Conservation (phyloP, 2,329 filamentous ascomycete species). For the Coniochaeta hoffmannii region DNA sequence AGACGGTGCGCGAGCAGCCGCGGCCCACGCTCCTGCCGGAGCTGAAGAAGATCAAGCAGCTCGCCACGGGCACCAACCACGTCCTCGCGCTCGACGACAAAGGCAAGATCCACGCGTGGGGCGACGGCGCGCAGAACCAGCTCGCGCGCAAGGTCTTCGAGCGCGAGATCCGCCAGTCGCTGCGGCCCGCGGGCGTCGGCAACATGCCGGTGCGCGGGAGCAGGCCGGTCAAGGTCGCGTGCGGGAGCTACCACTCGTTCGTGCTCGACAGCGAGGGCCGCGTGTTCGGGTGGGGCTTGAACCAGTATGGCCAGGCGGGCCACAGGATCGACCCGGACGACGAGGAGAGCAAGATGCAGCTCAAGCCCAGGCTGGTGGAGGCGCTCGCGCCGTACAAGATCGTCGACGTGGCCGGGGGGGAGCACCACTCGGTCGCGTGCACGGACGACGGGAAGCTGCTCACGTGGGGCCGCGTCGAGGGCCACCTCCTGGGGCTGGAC, state of each 20-base stretch:
- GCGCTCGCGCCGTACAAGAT: constrained; percentile 59
- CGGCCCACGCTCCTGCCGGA: constrained; percentile 48
- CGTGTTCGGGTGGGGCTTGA: constrained; percentile 78
- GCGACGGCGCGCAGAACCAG: constrained; percentile 61
- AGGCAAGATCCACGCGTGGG: constrained; percentile 63
- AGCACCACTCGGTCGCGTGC: constrained; percentile 66
- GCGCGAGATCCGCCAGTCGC: constrained; percentile 33
- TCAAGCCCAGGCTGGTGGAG: constrained; percentile 61
- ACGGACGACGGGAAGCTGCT: constrained; percentile 49
- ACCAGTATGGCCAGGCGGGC: constrained; percentile 79
- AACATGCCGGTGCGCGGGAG: constrained; percentile 35
- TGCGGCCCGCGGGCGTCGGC: constrained; percentile 25
- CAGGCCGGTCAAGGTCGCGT: constrained; percentile 57
- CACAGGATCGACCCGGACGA: constrained; percentile 46
- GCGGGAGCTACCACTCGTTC: constrained; percentile 75
- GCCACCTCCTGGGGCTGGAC: constrained; percentile 50
- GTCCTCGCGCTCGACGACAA: constrained; percentile 59
- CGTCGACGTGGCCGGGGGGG: constrained; percentile 56
- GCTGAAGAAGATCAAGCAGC: constrained; percentile 58
- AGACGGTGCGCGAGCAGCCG: constrained; percentile 28
- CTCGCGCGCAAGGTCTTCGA: constrained; percentile 55
- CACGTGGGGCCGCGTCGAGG: constrained; percentile 52
- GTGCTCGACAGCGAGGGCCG: constrained; percentile 63
- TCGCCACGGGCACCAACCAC: constrained; percentile 65
- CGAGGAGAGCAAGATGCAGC: constrained; percentile 62